Conservation (phyloP, 306 rosid species). For the Pachyrhizus erosus region DNA sequence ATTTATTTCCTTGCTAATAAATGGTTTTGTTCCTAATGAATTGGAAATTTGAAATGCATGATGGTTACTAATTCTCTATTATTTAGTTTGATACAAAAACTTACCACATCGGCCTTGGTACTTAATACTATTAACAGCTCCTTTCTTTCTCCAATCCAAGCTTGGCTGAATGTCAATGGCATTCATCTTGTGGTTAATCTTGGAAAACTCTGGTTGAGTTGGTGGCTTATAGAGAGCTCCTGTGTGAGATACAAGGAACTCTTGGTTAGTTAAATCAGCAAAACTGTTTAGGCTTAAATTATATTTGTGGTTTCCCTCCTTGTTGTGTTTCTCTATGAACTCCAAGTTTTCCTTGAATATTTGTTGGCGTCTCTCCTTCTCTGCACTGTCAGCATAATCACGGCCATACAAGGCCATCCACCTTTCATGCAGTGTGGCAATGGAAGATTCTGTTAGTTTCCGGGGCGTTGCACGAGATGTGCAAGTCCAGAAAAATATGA, state of each 20-base stretch:
- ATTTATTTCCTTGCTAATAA: neutral
- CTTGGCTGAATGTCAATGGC: neutral
- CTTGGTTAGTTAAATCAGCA: constrained; percentile 12
- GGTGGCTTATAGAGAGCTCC: neutral
- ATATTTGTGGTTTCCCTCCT: neutral
- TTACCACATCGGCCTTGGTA: neutral
- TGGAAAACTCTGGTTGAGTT: neutral
- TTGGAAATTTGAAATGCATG: neutral
- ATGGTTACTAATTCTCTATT: neutral
- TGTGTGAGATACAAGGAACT: constrained; percentile 9
- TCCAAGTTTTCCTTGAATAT: constrained; percentile 33
- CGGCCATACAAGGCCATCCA: constrained; percentile 3
- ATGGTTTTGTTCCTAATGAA: neutral
- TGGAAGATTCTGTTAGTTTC: neutral
- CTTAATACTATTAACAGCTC: constrained; percentile 6
- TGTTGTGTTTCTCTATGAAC: constrained; percentile 4
- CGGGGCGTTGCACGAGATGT: neutral
- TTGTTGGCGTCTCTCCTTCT: constrained; percentile 7
- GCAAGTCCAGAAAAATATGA: neutral
- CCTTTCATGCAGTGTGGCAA: constrained; percentile 19
- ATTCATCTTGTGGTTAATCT: neutral
- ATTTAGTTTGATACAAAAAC: neutral
- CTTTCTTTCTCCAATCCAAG: constrained; percentile 29
- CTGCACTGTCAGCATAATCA: neutral
- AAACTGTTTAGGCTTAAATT: neutral